These are phyloP conservation scores for Suillus americanus DNA, from an alignment of 768 basidiomycete genomes.

Conservation along the genomic window DNA sequence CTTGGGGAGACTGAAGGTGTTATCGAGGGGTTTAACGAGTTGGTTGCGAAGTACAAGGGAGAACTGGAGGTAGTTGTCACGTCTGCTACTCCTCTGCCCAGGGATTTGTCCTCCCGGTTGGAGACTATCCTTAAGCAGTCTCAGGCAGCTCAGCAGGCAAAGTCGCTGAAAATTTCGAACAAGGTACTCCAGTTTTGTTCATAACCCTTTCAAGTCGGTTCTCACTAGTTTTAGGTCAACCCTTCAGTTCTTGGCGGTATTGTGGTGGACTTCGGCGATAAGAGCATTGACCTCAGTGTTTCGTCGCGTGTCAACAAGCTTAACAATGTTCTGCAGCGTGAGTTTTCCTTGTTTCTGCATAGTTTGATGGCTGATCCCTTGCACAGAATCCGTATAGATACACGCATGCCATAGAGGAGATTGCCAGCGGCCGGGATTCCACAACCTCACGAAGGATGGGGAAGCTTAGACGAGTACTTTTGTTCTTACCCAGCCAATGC, in stretches of 20 bases:
- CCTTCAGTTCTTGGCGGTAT: constrained; percentile 89
- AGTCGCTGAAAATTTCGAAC: constrained; percentile 86
- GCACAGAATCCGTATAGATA: background rate
- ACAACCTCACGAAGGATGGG: background rate
- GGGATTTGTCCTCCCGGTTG: constrained; percentile 71
- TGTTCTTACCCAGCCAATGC: background rate
- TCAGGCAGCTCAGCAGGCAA: constrained; percentile 82
- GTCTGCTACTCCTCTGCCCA: constrained; percentile 78
- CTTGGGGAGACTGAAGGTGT: constrained; percentile 82
- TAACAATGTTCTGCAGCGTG: constrained; percentile 65
- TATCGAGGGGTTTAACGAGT: constrained; percentile 88
- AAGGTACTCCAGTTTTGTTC: constrained; percentile 55
- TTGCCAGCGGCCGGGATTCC: background rate
- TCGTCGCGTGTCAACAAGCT: constrained; percentile 93
- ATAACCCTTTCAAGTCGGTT: background rate
- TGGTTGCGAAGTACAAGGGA: constrained; percentile 87
- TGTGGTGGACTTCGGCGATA: constrained; percentile 96
- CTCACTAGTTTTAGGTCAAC: constrained; percentile 65
- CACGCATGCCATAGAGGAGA: background rate
- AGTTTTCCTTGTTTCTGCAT: background rate
- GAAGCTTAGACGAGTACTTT: background rate
- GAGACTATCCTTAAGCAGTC: constrained; percentile 87
- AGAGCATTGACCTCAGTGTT: constrained; percentile 95
- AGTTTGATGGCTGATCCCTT: background rate
- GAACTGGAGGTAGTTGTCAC: constrained; percentile 93